Conservation (phyloP, 2,329 filamentous ascomycete genomes). For the Colletotrichum euphorbiae region DNA sequence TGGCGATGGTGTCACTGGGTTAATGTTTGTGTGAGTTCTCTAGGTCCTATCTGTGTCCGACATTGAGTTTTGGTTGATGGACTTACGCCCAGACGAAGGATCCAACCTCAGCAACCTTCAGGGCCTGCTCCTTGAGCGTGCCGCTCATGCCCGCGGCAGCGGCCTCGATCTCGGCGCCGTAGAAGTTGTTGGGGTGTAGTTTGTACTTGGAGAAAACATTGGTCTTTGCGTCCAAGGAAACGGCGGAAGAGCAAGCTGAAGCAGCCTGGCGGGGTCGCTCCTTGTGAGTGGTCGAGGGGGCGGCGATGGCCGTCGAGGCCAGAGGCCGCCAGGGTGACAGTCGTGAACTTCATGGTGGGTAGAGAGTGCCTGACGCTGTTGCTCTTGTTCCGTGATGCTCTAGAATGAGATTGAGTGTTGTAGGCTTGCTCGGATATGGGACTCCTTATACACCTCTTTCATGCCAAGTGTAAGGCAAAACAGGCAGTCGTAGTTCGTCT, state of each 20-base stretch:
- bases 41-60: no score
- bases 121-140: conserved; percentile 46
- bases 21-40: no score
- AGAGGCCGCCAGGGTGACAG: conserved; percentile 51
- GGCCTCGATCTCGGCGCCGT: conserved; percentile 51
- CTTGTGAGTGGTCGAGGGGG: conserved; percentile 46
- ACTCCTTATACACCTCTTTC: background rate
- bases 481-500: background rate
- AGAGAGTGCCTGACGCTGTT: background rate
- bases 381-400: background rate
- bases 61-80: no score
- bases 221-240: conserved; percentile 52
- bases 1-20: conserved; percentile 51
- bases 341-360: conserved; percentile 51
- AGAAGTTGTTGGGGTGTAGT: conserved; percentile 53
- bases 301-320: conserved; percentile 49
- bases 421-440: no score
- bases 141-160: conserved; percentile 48
- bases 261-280: conserved; percentile 46
- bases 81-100: conserved; percentile 55
- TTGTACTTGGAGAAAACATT: conserved; percentile 54
- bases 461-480: background rate
- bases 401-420: no score
- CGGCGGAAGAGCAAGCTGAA: conserved; percentile 49
- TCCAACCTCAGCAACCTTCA: conserved; percentile 53